Evolutionary conservation across 1,284 basidiomycete species (phyloP).

Genomic region (Melampsora abietis-canadensis): DNA sequence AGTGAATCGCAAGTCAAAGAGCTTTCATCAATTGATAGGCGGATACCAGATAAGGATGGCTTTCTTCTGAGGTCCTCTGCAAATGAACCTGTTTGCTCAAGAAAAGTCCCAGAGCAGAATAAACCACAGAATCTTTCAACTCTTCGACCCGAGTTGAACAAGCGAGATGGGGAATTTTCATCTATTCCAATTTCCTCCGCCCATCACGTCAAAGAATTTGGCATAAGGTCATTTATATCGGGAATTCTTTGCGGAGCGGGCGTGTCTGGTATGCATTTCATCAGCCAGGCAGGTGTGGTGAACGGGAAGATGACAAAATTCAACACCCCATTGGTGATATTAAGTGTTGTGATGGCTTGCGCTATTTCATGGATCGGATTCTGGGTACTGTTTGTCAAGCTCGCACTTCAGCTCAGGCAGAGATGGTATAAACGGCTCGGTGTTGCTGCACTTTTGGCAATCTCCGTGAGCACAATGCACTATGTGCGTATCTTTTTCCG

Average conservation of each 20-base stretch:
- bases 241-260: constrained; percentile 56
- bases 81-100: no score
- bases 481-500: constrained; percentile 44
- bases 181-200: background rate
- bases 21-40: background rate
- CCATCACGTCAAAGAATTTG: background rate
- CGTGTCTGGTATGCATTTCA: constrained; percentile 58
- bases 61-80: background rate
- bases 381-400: constrained; percentile 58
- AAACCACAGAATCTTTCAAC: no score
- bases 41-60: background rate
- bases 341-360: constrained; percentile 56
- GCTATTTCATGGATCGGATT: constrained; percentile 55
- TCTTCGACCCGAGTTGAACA: no score
- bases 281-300: constrained; percentile 57
- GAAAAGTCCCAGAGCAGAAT: no score
- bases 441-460: constrained; percentile 55
- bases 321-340: constrained; percentile 53
- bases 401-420: constrained; percentile 57
- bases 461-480: constrained; percentile 56
- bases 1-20: background rate
- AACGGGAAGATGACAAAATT: constrained; percentile 56
- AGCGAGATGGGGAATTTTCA: no score
- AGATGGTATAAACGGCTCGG: constrained; percentile 55
- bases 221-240: constrained; percentile 49